Evolutionary conservation across 495 filamentous ascomycete species (phyloP), one percentile per base, ranked within the genome.

Genomic region (Aspergillus bridgeri): DNA sequence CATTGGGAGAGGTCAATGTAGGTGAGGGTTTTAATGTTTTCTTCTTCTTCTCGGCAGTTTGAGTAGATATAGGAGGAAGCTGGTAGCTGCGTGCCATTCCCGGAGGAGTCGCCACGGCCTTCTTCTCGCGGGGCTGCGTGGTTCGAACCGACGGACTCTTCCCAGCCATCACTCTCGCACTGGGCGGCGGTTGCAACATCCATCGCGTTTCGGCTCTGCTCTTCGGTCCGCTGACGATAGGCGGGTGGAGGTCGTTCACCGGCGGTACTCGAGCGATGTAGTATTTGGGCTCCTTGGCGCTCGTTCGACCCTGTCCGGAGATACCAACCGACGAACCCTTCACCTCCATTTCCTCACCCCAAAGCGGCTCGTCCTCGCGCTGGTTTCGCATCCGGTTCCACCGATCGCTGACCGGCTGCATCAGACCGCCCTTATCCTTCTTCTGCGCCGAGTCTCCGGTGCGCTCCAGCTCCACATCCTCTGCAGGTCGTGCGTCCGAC

Each of bases 101-200:
- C 7, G 33, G 33, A 8, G 33, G 33, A 38, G 33, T 38, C 8
- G 33, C 1, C 33, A 13, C 13, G 33, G 33, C 33, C 33, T 15
- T 38, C 11, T 38, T 38, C 33, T 22, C 59, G 57, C 20, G 50
- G 53, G 44, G 42, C 47, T 33, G 23, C 22, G 27, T 66, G 42
- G 60, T 62, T n/a, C 57, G 59, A 44, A 63, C 58, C 27, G 69
- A 65, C 24, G 58, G 54, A 51, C 79, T 79, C 67, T 92, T 93
- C 57, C 91, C 90, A 61, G 86, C 87, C 92, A 96, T 96, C 48
- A 96, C 75, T 63, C 83, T 88, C 18, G 91, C 89, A 50, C 81
- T 82, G 42, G 92, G 92, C 3, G 91, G 91, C 3, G 91, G 92
- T 69, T 93, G 89, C 29, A 96, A 75, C 90, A 96, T 94, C 92